phyloP scores from a whole-genome alignment of 805 yeast species.

The Candida boidinii region DNA sequence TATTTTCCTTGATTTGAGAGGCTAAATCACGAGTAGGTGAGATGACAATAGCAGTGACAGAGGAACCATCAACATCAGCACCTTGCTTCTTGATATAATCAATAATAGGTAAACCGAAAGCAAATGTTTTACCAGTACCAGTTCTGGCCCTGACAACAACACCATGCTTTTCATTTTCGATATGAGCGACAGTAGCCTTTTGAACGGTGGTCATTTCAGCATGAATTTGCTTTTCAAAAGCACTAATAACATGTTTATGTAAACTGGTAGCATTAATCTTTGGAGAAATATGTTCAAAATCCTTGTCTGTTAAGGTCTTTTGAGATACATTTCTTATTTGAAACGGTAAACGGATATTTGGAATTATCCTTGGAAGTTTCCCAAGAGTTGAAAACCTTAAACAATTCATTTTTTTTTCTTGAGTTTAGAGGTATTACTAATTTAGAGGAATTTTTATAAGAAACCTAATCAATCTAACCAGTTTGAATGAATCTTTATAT shows the following conservation, averaged over 20 bases:
- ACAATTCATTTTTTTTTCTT: no score
- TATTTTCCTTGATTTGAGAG: constrained; percentile 64
- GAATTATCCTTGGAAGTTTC: no score
- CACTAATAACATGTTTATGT: constrained; percentile 16
- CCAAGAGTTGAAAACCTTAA: no score
- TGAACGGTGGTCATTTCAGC: constrained; percentile 62
- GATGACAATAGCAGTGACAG: constrained; percentile 57
- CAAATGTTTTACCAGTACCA: constrained; percentile 92
- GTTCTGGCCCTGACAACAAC: constrained; percentile 86
- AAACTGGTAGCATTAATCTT: constrained; percentile 19
- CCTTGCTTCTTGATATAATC: constrained; percentile 16
- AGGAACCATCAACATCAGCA: constrained; percentile 13
- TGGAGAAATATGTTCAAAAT: constrained; percentile 6
- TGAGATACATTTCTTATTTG: no score
- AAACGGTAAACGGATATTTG: no score
- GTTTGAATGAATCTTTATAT: no score
- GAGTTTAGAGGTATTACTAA: no score
- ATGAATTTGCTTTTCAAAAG: constrained; percentile 31
- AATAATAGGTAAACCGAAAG: constrained; percentile 69
- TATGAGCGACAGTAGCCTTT: constrained; percentile 49
- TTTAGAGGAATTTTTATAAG: no score
- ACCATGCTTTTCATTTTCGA: constrained; percentile 44
- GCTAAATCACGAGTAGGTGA: constrained; percentile 94
- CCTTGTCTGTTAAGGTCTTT: not conserved
- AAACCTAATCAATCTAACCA: no score